Evolutionary conservation across 345 rosid genomes (phyloP).

Genomic region (Laguncularia racemosa): DNA sequence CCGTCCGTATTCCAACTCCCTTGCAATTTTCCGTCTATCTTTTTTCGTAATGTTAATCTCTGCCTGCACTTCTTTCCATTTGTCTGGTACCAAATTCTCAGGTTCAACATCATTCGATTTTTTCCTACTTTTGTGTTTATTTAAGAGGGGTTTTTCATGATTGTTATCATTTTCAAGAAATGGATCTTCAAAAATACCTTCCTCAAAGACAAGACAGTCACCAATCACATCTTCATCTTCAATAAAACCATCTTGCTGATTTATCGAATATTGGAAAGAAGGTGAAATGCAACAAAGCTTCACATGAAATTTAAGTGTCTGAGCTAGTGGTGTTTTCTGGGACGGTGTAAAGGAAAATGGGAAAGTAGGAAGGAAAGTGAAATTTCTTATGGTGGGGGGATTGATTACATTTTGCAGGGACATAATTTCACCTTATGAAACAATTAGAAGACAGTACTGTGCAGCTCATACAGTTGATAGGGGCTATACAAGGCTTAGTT

Average conservation of each 20-base stretch:
- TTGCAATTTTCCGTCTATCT: constrained; percentile 71
- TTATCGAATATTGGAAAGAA: constrained; percentile 30
- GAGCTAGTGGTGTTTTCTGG: constrained; percentile 12
- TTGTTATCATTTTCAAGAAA: constrained; percentile 24
- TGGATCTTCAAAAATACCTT: constrained; percentile 80
- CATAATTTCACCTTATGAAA: constrained; percentile 13
- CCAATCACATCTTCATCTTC: constrained; percentile 59
- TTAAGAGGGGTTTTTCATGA: neutral
- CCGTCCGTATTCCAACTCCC: constrained; percentile 70
- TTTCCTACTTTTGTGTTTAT: constrained; percentile 15
- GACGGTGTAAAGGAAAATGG: constrained; percentile 4
- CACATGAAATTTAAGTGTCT: constrained; percentile 15
- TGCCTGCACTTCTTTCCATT: constrained; percentile 74
- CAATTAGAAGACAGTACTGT: neutral
- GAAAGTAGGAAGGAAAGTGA: constrained; percentile 12
- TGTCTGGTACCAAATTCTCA: constrained; percentile 76
- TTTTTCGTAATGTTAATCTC: constrained; percentile 80
- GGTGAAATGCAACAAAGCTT: constrained; percentile 29
- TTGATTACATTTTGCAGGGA: constrained; percentile 15
- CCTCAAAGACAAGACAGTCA: constrained; percentile 90
- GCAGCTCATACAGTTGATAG: neutral
- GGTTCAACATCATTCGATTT: constrained; percentile 23
- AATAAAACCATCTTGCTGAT: constrained; percentile 10
- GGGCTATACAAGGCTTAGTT: too few relatives aligned
- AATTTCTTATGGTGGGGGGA: constrained; percentile 13